These are phyloP conservation scores for Vickermania ingenoplastis DNA, from an alignment of 208 protist species.

Conservation along the genomic window DNA sequence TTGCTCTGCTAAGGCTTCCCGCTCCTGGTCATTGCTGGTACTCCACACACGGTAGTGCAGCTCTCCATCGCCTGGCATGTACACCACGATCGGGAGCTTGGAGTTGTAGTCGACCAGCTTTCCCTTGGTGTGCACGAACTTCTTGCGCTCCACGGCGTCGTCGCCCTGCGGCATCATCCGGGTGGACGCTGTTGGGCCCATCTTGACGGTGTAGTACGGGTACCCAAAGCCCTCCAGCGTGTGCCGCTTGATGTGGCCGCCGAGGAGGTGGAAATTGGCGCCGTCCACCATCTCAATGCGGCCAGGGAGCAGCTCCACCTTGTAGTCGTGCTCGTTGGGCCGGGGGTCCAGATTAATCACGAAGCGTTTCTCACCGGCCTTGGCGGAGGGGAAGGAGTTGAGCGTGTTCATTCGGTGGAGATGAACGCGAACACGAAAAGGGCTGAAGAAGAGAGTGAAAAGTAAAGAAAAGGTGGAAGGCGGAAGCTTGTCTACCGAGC, in stretches of 20 bases:
- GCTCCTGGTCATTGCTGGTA: not conserved
- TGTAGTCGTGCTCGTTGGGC: slow-evolving; percentile 31
- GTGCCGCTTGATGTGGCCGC: slow-evolving; percentile 35
- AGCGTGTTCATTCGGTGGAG: too few relatives aligned
- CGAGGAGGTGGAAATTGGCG: slow-evolving; percentile 27
- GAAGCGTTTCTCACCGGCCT: slow-evolving; percentile 42
- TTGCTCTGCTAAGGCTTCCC: not conserved
- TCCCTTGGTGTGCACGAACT: too few relatives aligned
- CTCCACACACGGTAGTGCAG: slow-evolving; percentile 17
- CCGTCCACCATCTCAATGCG: slow-evolving; percentile 29
- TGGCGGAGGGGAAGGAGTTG: slow-evolving; percentile 48
- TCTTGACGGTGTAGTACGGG: slow-evolving; percentile 25
- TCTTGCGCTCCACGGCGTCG: slow-evolving; percentile 16
- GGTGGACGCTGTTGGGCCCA: slow-evolving; percentile 20
- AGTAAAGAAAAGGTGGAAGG: too few relatives aligned
- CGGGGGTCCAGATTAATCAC: slow-evolving; percentile 60
- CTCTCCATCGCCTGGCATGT: slow-evolving; percentile 14
- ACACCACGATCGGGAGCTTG: slow-evolving; percentile 22
- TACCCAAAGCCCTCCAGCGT: slow-evolving; percentile 54
- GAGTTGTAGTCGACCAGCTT: slow-evolving; percentile 20
- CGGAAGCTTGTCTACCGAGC: too few relatives aligned
- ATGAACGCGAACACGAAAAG: too few relatives aligned
- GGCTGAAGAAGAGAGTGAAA: too few relatives aligned
- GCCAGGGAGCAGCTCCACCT: slow-evolving; percentile 59
- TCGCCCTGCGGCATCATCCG: slow-evolving; percentile 27